A percentile compares a stretch with the other conserved stretches of the same genome.
These are phyloP conservation scores for Raffaelea albimanens DNA, from an alignment of 2,329 filamentous ascomycete genomes.

Conservation along the genomic window DNA sequence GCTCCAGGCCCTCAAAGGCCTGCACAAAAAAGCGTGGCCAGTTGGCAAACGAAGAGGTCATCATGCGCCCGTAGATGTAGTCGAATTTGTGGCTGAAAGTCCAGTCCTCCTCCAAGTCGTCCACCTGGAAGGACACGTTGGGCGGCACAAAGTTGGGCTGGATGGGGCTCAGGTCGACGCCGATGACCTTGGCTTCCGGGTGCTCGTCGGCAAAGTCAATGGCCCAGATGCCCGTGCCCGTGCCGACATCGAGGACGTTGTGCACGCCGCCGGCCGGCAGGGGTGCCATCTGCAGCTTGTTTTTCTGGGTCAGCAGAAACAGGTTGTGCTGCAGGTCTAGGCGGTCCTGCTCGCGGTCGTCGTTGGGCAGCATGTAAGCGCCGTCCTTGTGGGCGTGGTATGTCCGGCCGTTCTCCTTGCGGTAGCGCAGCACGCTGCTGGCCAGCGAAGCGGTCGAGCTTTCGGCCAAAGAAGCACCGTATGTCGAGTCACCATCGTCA, in stretches of 20 bases:
- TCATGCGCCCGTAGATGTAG: constrained; percentile 12
- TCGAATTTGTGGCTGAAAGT: constrained; percentile 16
- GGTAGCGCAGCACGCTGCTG: constrained; percentile 18
- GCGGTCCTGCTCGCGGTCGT: constrained; percentile 31
- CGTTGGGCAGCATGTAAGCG: constrained; percentile 23
- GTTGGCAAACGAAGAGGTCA: background rate
- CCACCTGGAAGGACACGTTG: background rate
- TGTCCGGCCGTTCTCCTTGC: constrained; percentile 24
- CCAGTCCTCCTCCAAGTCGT: background rate
- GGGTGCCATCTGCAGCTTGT: constrained; percentile 14
- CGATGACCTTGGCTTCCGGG: constrained; percentile 15
- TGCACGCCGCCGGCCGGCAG: constrained; percentile 1
- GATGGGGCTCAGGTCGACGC: constrained; percentile 17
- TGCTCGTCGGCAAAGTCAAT: constrained; percentile 15
- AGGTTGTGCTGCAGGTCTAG: constrained; percentile 14
- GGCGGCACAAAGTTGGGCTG: constrained; percentile 12
- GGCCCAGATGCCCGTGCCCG: constrained; percentile 16
- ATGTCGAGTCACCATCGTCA: constrained; percentile 1
- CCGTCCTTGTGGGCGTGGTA: constrained; percentile 26
- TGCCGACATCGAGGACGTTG: constrained; percentile 16
- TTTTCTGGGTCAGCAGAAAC: constrained; percentile 8
- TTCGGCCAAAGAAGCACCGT: background rate
- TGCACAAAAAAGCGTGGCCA: background rate
- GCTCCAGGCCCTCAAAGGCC: background rate
- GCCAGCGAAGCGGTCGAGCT: constrained; percentile 17